Percentiles rank a stretch among this genome's conserved stretches.
Evolutionary conservation across 106 monocot genomes (phyloP).

Genomic region (Ottelia alismoides): DNA sequence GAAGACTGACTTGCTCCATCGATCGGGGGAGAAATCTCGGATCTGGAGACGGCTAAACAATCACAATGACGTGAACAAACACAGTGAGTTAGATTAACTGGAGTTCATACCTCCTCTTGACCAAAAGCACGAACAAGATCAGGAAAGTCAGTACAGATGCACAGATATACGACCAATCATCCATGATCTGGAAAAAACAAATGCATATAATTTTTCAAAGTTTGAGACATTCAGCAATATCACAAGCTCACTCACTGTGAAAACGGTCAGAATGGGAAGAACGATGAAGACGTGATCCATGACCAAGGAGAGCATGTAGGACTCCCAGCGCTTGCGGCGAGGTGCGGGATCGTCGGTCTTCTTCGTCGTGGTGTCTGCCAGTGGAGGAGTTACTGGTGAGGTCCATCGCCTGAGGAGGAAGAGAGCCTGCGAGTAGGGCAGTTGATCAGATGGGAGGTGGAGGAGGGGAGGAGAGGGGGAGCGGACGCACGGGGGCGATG

Average conservation of each 20-base stretch:
- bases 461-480: background rate
- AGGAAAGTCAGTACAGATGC: constrained; percentile 22
- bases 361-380: constrained; percentile 7
- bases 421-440: constrained; percentile 34
- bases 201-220: background rate
- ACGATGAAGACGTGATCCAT: constrained; percentile 49
- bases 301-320: constrained; percentile 21
- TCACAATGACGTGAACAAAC: background rate
- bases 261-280: constrained; percentile 53
- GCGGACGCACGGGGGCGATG: constrained; percentile 50
- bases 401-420: constrained; percentile 58
- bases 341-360: constrained; percentile 23
- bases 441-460: background rate
- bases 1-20: constrained; percentile 10
- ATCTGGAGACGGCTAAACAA: background rate
- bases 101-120: constrained; percentile 41
- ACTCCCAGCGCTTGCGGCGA: constrained; percentile 19
- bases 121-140: constrained; percentile 29
- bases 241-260: constrained; percentile 42
- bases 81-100: background rate
- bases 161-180: constrained; percentile 46
- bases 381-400: background rate
- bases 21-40: background rate
- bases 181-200: constrained; percentile 37
- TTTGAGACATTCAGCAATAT: background rate